These are phyloP conservation scores for Myriosclerotinia scirpicola DNA, from an alignment of 2,329 filamentous ascomycete genomes.

Conservation along the genomic window DNA sequence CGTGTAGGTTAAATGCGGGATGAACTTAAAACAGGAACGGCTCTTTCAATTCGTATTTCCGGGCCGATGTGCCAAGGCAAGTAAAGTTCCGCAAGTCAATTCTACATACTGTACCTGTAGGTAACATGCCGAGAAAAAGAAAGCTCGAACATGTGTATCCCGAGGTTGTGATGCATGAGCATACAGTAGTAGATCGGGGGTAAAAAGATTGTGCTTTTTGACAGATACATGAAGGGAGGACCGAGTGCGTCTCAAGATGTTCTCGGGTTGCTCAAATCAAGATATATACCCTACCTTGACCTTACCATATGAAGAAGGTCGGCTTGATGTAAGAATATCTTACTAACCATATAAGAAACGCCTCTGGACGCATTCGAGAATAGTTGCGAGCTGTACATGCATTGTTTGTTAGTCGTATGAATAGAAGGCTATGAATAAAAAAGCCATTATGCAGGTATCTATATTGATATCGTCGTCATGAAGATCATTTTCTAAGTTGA, in stretches of 20 bases:
- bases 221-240: no score
- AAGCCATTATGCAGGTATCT: neutral
- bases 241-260: no score
- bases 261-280: neutral
- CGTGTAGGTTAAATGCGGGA: neutral
- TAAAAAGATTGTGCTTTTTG: neutral
- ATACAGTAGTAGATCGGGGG: conserved; percentile 11
- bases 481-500: conserved; percentile 3
- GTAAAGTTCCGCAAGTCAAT: conserved; percentile 11
- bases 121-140: neutral
- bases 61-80: conserved; percentile 10
- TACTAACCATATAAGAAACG: conserved; percentile 12
- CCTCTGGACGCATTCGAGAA: neutral
- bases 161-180: conserved; percentile 19
- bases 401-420: neutral
- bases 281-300: neutral
- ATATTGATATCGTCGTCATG: neutral
- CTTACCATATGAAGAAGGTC: conserved; percentile 10
- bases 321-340: neutral
- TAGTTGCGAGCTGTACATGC: neutral
- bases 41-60: neutral
- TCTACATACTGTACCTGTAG: neutral
- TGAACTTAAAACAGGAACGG: neutral
- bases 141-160: conserved; percentile 1
- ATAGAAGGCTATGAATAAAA: neutral